These are phyloP conservation scores for Adansonia rubrostipa DNA, from an alignment of 441 rosid species.

Conservation along the genomic window DNA sequence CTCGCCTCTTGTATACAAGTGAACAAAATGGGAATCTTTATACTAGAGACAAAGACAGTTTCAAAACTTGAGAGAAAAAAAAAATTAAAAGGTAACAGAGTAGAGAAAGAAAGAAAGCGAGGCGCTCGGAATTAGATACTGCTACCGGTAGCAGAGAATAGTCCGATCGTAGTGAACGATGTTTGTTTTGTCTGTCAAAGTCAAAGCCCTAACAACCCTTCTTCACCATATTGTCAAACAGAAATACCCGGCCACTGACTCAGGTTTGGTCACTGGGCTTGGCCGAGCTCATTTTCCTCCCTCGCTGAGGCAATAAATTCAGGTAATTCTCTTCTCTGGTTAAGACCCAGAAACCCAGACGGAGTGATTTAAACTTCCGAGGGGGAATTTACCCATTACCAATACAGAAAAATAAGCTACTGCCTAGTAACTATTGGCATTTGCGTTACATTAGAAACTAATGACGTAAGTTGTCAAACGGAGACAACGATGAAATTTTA, in stretches of 20 bases:
- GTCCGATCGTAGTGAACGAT: background rate
- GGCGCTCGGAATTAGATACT: background rate
- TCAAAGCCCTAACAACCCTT: conserved; percentile 20
- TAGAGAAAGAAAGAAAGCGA: background rate
- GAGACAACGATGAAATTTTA: too few relatives aligned
- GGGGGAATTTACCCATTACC: too few relatives aligned
- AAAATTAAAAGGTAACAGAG: background rate
- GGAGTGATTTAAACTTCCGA: background rate
- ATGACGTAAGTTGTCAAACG: background rate
- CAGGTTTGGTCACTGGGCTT: background rate
- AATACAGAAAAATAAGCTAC: too few relatives aligned
- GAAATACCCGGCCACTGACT: background rate
- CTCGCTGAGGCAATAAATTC: background rate
- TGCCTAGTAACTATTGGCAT: too few relatives aligned
- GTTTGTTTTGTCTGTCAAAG: background rate
- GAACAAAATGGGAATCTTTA: conserved; percentile 16
- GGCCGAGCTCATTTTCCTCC: background rate
- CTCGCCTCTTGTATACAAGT: background rate
- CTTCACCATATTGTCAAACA: conserved; percentile 20
- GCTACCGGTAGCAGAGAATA: background rate
- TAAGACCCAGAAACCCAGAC: conserved; percentile 2
- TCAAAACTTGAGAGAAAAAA: background rate
- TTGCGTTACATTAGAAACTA: background rate
- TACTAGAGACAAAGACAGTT: background rate
- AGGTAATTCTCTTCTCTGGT: background rate